Conservation (phyloP, 495 filamentous ascomycete genomes). For the Letharia lupina region DNA sequence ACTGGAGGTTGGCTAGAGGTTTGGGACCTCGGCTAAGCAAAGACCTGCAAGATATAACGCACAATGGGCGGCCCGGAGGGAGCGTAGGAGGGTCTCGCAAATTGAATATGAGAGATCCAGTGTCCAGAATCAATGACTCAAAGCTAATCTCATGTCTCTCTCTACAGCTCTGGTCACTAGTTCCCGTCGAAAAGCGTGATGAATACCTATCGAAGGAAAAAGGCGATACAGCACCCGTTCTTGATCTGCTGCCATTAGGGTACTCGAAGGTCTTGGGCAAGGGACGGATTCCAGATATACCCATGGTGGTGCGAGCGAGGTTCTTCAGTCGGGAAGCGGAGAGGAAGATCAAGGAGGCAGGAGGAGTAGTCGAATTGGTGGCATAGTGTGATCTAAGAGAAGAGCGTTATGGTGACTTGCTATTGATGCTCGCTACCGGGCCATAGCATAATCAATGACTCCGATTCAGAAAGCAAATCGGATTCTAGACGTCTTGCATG, state of each 20-base stretch:
- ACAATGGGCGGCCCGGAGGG: no score
- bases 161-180: conserved; percentile 67
- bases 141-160: neutral
- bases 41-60: conserved; percentile 5
- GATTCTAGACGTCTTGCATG: neutral
- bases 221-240: conserved; percentile 75
- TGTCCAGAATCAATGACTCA: conserved; percentile 11
- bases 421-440: neutral
- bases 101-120: neutral
- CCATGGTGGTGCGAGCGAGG: conserved; percentile 78
- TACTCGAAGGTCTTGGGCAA: conserved; percentile 94
- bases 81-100: neutral
- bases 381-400: conserved; percentile 46
- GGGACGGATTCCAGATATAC: conserved; percentile 77
- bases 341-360: conserved; percentile 90
- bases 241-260: conserved; percentile 84
- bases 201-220: conserved; percentile 66
- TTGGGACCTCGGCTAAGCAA: conserved; percentile 12
- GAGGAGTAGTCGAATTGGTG: conserved; percentile 84
- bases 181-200: conserved; percentile 75
- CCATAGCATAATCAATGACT: conserved; percentile 1
- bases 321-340: conserved; percentile 85
- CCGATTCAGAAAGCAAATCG: neutral
- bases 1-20: neutral
- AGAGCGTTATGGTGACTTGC: neutral